A percentile compares a stretch with the other conserved stretches of the same genome.
Evolutionary conservation across 306 rosid genomes (phyloP).

Genomic region (Cucurbita maxima): DNA sequence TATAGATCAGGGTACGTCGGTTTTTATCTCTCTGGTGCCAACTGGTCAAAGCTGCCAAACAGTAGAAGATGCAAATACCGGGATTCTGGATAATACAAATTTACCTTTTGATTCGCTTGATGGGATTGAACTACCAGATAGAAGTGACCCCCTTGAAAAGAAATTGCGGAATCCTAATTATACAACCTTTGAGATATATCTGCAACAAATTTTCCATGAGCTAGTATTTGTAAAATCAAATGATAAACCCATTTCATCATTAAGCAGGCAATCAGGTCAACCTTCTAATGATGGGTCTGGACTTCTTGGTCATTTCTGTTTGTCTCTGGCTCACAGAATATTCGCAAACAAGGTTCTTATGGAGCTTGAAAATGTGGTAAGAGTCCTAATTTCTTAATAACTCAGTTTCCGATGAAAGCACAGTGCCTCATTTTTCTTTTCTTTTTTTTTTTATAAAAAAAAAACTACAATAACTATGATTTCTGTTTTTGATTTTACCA

Average conservation of each 20-base stretch:
- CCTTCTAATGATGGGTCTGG: conserved; percentile 51
- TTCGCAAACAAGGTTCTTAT: conserved; percentile 69
- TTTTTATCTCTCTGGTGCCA: conserved; percentile 57
- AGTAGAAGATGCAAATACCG: conserved; percentile 24
- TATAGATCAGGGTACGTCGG: conserved; percentile 55
- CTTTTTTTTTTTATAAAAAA: neutral
- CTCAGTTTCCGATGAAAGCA: neutral
- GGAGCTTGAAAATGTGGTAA: conserved; percentile 82
- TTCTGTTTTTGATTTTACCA: conserved; percentile 8
- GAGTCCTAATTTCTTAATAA: neutral
- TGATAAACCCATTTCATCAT: conserved; percentile 31
- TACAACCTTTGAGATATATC: conserved; percentile 61
- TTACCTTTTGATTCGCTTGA: conserved; percentile 69
- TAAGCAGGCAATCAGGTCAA: conserved; percentile 27
- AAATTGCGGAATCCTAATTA: conserved; percentile 35
- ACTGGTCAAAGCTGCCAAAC: conserved; percentile 35
- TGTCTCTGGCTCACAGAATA: conserved; percentile 72
- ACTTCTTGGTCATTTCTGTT: conserved; percentile 78
- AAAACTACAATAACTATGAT: neutral
- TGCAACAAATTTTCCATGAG: conserved; percentile 73
- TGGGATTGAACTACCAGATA: conserved; percentile 37
- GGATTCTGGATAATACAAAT: conserved; percentile 37
- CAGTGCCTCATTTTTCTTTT: neutral
- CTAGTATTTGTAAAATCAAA: conserved; percentile 53
- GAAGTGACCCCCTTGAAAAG: conserved; percentile 24